These are phyloP conservation scores for Periglandula ipomoeae DNA, from an alignment of 2,329 filamentous ascomycete genomes.

Conservation along the genomic window DNA sequence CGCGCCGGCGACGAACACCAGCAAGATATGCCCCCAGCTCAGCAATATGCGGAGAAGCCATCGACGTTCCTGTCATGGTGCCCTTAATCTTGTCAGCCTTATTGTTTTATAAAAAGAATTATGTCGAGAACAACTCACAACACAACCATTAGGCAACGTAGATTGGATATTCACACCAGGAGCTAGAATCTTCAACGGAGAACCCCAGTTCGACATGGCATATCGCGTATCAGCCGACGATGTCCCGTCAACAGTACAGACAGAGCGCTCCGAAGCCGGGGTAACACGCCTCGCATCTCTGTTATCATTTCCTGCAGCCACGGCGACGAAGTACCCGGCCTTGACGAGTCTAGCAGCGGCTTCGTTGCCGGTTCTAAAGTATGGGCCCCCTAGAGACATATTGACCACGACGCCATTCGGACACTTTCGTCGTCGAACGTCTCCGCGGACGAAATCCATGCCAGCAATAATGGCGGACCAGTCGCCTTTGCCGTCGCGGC, in stretches of 20 bases:
- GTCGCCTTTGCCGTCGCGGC: constrained; percentile 22
- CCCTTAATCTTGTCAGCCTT: constrained; percentile 6
- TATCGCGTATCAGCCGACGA: constrained; percentile 24
- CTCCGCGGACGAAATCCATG: constrained; percentile 28
- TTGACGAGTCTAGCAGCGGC: constrained; percentile 32
- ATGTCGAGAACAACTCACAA: constrained; percentile 19
- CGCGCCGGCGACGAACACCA: constrained; percentile 10
- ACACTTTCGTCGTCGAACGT: constrained; percentile 24
- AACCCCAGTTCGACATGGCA: constrained; percentile 37
- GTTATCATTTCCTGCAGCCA: constrained; percentile 41
- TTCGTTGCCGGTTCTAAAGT: constrained; percentile 32
- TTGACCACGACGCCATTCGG: constrained; percentile 35
- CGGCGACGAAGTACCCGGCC: constrained; percentile 37
- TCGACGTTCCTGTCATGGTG: constrained; percentile 36
- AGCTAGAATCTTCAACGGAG: constrained; percentile 34
- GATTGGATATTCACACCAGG: constrained; percentile 33
- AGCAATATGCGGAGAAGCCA: constrained; percentile 35
- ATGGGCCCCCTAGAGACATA: constrained; percentile 40
- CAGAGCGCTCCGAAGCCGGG: constrained; percentile 31
- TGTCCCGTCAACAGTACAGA: constrained; percentile 38
- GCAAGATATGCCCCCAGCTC: constrained; percentile 23
- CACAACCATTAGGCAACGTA: constrained; percentile 31
- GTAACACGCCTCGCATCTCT: constrained; percentile 28
- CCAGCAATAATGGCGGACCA: constrained; percentile 29
- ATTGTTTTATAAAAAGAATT: too few species aligned